Conservation (phyloP, 2,329 filamentous ascomycete species). For the Tympanopsis confertula region DNA sequence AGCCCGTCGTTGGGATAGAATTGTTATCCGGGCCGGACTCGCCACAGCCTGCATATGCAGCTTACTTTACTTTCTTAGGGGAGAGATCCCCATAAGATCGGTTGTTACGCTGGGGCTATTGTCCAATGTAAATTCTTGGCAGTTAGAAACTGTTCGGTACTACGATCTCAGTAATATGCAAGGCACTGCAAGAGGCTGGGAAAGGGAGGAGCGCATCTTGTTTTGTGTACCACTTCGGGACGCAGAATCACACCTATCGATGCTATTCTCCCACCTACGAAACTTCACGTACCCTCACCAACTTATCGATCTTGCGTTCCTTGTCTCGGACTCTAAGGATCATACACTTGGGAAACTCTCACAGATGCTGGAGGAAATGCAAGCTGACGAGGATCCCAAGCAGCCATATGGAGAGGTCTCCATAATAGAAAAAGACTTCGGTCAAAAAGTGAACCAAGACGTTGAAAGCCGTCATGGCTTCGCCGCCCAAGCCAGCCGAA, state of each 20-base stretch:
- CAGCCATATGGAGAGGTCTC: constrained; percentile 91
- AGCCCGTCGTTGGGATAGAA: too few species aligned
- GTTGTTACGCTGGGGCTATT: too few species aligned
- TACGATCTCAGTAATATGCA: constrained; percentile 89
- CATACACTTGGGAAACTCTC: constrained; percentile 69
- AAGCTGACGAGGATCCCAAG: constrained; percentile 66
- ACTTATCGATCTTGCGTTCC: constrained; percentile 87
- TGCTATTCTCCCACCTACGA: constrained; percentile 93
- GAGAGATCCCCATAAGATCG: too few species aligned
- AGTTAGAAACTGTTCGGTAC: constrained; percentile 91
- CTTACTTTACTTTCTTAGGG: too few species aligned
- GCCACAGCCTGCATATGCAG: too few species aligned
- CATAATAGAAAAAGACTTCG: constrained; percentile 97
- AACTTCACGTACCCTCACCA: constrained; percentile 99
- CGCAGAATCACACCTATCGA: constrained; percentile 78
- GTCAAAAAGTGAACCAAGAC: constrained; percentile 94
- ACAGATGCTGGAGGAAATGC: constrained; percentile 65
- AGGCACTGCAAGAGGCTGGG: constrained; percentile 87
- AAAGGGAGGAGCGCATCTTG: constrained; percentile 86
- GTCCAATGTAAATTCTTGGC: too few species aligned
- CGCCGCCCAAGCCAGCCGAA: constrained; percentile 81
- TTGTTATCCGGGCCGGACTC: too few species aligned
- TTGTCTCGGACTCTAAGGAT: constrained; percentile 96
- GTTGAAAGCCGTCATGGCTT: constrained; percentile 96
- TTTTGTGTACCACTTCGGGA: constrained; percentile 90